Evolutionary conservation across 2,329 filamentous ascomycete species (phyloP).

Genomic region (Ceratocystis harringtonii): DNA sequence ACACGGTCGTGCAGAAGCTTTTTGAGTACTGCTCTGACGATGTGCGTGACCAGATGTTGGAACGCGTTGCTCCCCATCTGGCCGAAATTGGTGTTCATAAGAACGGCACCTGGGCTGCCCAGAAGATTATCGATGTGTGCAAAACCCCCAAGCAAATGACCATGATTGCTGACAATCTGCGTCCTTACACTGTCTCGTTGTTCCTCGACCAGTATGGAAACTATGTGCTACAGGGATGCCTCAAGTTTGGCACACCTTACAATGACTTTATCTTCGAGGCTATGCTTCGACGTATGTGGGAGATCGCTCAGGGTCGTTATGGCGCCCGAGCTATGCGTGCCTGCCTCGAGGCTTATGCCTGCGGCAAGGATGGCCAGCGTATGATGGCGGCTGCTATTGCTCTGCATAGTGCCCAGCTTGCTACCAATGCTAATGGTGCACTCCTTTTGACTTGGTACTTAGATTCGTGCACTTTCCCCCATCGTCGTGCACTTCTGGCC

Average conservation of each 20-base stretch:
- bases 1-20: constrained; percentile 97
- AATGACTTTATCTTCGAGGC: constrained; percentile 98
- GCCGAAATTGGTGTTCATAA: constrained; percentile 97
- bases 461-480: constrained; percentile 91
- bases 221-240: constrained; percentile 91
- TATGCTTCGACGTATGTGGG: constrained; percentile 90
- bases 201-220: constrained; percentile 98
- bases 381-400: constrained; percentile 90
- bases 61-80: constrained; percentile 75
- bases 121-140: constrained; percentile 97
- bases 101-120: constrained; percentile 97
- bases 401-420: constrained; percentile 90
- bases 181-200: constrained; percentile 73
- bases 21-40: constrained; percentile 92
- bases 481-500: constrained; percentile 77
- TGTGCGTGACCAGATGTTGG: constrained; percentile 81
- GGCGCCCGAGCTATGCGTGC: constrained; percentile 93
- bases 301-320: constrained; percentile 81
- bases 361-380: constrained; percentile 87
- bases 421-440: constrained; percentile 90
- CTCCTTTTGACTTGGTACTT: constrained; percentile 93
- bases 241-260: constrained; percentile 76
- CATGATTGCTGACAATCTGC: constrained; percentile 69
- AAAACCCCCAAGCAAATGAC: constrained; percentile 70
- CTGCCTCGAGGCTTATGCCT: constrained; percentile 88